Conservation (phyloP, 768 basidiomycete species). For the Tylopilus rubrobrunneus region DNA sequence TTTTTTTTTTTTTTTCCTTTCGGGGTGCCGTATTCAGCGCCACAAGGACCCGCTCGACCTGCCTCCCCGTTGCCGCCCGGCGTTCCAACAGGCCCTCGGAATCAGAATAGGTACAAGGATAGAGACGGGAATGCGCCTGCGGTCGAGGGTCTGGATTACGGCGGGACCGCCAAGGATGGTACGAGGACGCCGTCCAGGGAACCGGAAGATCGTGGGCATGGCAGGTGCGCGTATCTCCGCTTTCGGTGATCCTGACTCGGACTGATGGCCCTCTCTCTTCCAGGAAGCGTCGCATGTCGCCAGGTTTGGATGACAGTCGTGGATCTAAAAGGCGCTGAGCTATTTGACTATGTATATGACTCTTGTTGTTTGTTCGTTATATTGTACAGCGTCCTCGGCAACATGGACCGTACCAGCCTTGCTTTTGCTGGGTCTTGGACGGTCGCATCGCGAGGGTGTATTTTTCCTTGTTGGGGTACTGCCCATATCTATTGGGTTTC, state of each 20-base stretch:
- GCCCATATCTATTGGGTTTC: no score
- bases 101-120: conserved; percentile 89
- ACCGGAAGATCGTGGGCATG: conserved; percentile 61
- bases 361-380: conserved; percentile 1
- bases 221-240: conserved; percentile 39
- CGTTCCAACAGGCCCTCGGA: conserved; percentile 84
- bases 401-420: neutral
- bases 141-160: conserved; percentile 87
- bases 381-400: conserved; percentile 23
- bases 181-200: conserved; percentile 59
- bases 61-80: conserved; percentile 83
- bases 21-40: conserved; percentile 20
- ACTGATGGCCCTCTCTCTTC: neutral
- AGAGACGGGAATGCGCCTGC: conserved; percentile 81
- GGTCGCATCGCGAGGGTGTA: no score
- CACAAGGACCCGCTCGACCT: conserved; percentile 62
- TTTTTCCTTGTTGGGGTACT: no score
- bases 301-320: conserved; percentile 63
- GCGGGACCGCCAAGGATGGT: conserved; percentile 50
- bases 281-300: conserved; percentile 74
- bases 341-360: conserved; percentile 28
- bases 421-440: neutral
- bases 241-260: no score
- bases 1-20: neutral
- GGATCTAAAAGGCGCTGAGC: conserved; percentile 68